Evolutionary conservation across 345 rosid species (phyloP), one percentile per base, ranked within the genome.

Genomic region (Salix arbutifolia): DNA sequence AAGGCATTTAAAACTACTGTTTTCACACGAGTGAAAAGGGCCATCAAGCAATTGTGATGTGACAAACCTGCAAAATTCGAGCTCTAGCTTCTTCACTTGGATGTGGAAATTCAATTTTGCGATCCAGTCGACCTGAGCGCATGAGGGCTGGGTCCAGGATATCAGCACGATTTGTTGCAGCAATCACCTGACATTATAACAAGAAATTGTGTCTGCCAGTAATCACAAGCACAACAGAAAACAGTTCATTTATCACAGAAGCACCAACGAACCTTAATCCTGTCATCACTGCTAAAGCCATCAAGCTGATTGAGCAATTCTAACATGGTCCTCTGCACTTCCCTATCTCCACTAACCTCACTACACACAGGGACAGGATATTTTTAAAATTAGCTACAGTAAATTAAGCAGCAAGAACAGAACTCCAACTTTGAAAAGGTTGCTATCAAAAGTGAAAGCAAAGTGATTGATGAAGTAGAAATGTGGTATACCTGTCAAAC

Each of bases 311-410:
- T 94, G 67, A 96, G 98, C 78, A 96, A 85, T 82, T 96, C 99
- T 79, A 96, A 84, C 99, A 96, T 96, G 53, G 99, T 96, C 76
- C 99, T 91, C 83, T 96, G 99, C 42, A 96, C 99, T 79, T 96
- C 99, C 87, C 98, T 90, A 78, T 96, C 99, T 86, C 98, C 99
- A 67, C 98, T 96, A 50, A 96, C 97, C 88, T 96, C 99, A 90
- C 99, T 96, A 89, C 79, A 89, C n/a, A 52, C 35, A 67, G 38
- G 23, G 28, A 25, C 33, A 69, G 33, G 38, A 69, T 17, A 79
- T 61, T 35, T 61, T 35, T 61, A 18, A 4, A 60, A 38, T 52
- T 31, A 53, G 56, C 44, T 52, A 60, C 19, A 6, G 21, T 25
- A 30, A 6, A 66, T 9, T 30, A 35, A 66, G 37, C 40, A 28